Evolutionary conservation across 192 early-diverging fungal genomes (phyloP).

Genomic region (Chytriomyces sp.): DNA sequence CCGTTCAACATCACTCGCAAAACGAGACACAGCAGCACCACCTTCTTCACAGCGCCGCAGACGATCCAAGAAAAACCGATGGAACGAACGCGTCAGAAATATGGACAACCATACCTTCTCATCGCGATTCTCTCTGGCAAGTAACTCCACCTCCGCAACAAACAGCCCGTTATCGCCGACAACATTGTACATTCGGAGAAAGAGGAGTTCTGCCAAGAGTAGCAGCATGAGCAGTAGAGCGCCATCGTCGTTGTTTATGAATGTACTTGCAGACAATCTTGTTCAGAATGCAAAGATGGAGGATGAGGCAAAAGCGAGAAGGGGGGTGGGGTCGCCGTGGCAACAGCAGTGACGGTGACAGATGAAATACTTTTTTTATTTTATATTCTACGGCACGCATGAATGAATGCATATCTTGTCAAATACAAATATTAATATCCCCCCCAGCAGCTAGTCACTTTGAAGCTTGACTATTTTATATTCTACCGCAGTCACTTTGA

Average conservation of each 20-base stretch:
- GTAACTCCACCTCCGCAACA: background rate
- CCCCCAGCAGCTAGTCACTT: no score
- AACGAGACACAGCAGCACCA: background rate
- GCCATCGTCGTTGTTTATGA: constrained; percentile 8
- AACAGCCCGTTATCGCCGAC: background rate
- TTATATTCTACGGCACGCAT: no score
- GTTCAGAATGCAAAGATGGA: constrained; percentile 7
- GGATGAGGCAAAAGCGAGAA: background rate
- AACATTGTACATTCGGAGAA: background rate
- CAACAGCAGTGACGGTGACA: no score
- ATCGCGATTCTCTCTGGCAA: background rate
- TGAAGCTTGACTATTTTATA: no score
- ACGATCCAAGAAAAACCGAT: background rate
- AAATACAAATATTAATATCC: no score
- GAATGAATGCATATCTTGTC: no score
- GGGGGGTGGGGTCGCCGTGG: background rate
- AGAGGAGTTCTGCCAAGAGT: background rate
- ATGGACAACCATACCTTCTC: background rate
- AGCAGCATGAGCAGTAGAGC: background rate
- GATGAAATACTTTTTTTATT: no score
- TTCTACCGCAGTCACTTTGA: no score
- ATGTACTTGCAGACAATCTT: constrained; percentile 7
- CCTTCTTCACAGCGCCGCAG: background rate
- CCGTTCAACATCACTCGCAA: background rate
- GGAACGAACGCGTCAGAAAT: background rate